These are phyloP conservation scores for Coriaria nepalensis DNA, from an alignment of 306 rosid species.

Conservation along the genomic window DNA sequence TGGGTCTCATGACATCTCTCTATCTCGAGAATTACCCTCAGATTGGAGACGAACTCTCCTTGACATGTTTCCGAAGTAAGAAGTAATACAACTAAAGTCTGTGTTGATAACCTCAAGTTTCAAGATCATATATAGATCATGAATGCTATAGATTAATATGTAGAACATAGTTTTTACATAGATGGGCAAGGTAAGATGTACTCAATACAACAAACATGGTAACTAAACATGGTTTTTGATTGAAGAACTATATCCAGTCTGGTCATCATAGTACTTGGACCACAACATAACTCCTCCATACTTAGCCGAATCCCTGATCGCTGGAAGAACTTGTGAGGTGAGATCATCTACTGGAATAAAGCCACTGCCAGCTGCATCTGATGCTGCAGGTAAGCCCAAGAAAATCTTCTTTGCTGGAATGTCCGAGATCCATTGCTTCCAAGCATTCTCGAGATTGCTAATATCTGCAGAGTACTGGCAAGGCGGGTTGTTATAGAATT, in stretches of 20 bases:
- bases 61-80: too few species aligned
- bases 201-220: not conserved
- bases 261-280: conserved; percentile 56
- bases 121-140: too few species aligned
- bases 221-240: conserved; percentile 31
- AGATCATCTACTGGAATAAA: conserved; percentile 27
- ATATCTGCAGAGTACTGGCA: conserved; percentile 38
- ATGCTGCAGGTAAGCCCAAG: conserved; percentile 43
- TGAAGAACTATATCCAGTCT: conserved; percentile 39
- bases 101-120: too few species aligned
- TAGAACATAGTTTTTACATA: not conserved
- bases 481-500: conserved; percentile 47
- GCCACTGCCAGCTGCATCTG: conserved; percentile 44
- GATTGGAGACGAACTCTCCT: too few species aligned
- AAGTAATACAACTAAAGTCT: too few species aligned
- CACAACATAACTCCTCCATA: conserved; percentile 69
- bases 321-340: conserved; percentile 35
- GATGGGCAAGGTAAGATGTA: not conserved
- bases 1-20: too few species aligned
- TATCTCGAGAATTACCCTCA: too few species aligned
- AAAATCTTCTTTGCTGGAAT: conserved; percentile 28
- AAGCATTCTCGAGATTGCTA: conserved; percentile 26
- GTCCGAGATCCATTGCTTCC: conserved; percentile 38
- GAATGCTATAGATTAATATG: too few species aligned
- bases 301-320: conserved; percentile 32